phyloP scores from a whole-genome alignment of 345 rosid genomes.

The Euclidium syriacum region DNA sequence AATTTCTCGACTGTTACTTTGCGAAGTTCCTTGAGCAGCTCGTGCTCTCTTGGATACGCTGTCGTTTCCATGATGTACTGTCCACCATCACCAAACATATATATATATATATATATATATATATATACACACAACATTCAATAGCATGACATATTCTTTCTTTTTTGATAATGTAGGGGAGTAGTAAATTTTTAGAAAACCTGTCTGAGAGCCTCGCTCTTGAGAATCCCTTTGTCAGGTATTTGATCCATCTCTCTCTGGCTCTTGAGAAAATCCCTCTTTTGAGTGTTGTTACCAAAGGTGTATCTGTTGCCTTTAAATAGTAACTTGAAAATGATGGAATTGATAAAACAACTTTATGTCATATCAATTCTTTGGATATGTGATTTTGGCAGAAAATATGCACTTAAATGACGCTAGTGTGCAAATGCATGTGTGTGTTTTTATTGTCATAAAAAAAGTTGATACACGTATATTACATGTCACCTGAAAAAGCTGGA shows the following conservation, averaged over 20 bases:
- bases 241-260: not conserved
- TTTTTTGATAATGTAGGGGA: too few relatives aligned
- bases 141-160: too few relatives aligned
- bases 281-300: not conserved
- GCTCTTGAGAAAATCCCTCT: not conserved
- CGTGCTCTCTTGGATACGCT: conserved; percentile 47
- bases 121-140: too few relatives aligned
- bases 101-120: too few relatives aligned
- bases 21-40: conserved; percentile 40
- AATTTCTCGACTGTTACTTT: conserved; percentile 35
- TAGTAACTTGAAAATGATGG: not conserved
- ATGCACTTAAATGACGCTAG: not conserved
- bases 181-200: too few relatives aligned
- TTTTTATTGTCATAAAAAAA: not conserved
- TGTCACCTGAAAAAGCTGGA: not conserved
- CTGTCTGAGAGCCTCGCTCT: conserved; percentile 13
- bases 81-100: too few relatives aligned
- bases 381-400: conserved; percentile 5
- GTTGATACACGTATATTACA: not conserved
- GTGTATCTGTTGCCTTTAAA: not conserved
- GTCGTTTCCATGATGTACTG: conserved; percentile 32
- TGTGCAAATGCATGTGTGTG: not conserved
- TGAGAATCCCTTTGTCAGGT: conserved; percentile 23
- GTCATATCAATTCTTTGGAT: conserved; percentile 10
- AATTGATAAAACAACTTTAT: not conserved